Conservation (phyloP, 352 stramenopile species). For the Phytophthora cactorum region DNA sequence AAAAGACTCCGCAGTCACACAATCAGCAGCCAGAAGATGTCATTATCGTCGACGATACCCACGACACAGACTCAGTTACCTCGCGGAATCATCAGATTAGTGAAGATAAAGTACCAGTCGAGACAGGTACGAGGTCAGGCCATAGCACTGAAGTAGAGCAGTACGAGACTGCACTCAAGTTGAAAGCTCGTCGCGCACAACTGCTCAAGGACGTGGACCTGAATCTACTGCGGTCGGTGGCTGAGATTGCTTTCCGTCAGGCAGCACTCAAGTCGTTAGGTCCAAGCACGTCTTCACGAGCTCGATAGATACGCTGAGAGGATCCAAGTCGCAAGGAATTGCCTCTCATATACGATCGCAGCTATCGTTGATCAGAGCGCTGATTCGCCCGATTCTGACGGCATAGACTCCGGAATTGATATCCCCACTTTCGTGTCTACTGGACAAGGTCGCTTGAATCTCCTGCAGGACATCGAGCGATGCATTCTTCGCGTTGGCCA, state of each 20-base stretch:
- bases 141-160: not conserved
- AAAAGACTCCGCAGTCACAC: not conserved
- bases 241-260: constrained; percentile 12
- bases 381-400: not conserved
- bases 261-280: not conserved
- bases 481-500: constrained; percentile 12
- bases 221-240: constrained; percentile 13
- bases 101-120: not conserved
- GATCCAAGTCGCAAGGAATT: constrained; percentile 13
- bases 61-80: constrained; percentile 1
- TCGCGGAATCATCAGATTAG: not conserved
- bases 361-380: not conserved
- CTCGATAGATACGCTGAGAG: constrained; percentile 6
- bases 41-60: constrained; percentile 12
- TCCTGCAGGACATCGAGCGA: constrained; percentile 16
- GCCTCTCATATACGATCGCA: constrained; percentile 6
- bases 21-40: not conserved
- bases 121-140: not conserved
- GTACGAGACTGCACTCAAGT: constrained; percentile 12
- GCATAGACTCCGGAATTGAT: not conserved
- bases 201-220: constrained; percentile 46
- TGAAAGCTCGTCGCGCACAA: not conserved
- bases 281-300: not conserved
- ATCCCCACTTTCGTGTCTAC: constrained; percentile 8
- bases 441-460: constrained; percentile 1